Base-by-base conservation (phyloP, 192 early-diverging fungal genomes). In the Coemansia sp. region DNA sequence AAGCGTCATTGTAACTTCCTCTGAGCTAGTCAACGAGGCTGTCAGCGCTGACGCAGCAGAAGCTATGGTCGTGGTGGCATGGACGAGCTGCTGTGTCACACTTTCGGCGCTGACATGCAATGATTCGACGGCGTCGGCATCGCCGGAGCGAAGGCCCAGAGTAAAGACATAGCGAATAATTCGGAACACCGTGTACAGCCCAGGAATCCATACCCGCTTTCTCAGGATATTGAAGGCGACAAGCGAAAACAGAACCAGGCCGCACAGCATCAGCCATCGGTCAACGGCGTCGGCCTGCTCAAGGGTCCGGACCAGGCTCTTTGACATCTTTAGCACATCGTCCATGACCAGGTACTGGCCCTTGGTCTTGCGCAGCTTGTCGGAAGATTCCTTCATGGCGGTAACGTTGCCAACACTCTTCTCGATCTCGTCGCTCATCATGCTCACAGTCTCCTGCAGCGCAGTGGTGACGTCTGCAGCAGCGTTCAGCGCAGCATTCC, bases 391-490 rank as follows among this genome's bases (percentile, higher is more conserved):
- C 19, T 63, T 49, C 56, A 80, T 44, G 3, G 69, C 64, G 4
- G 30, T 44, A 22, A 67, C 60, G 57, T 80, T 80, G 30, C 57
- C 60, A 3, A 50, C 71, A 40, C 77, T 80, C 60, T 80, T 80
- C 44, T 80, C 72, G 21, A 80, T 74, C 61, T 80, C 77, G 16
- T 60, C 60, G 24, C 67, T 61, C 77, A 80, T 80, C 70, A 80
- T 70, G 22, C 68, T 59, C n/a, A 80, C 77, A 0, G 77, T 80
- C 46, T 80, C 67, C 30, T 69, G 70, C 43, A 80, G 27, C 25
- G 77, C 72, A 19, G 71, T 62, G 0, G 77, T 80, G 22, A 80
- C 62, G 24, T 80, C 77, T 6, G 67, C 57, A 10, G 77, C 72
- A 6, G 64, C 77, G 28, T 64, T 67, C 5, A 74, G 56, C 31